Conservation (phyloP, 2,329 filamentous ascomycete genomes). For the Aspergillus alliaceus region DNA sequence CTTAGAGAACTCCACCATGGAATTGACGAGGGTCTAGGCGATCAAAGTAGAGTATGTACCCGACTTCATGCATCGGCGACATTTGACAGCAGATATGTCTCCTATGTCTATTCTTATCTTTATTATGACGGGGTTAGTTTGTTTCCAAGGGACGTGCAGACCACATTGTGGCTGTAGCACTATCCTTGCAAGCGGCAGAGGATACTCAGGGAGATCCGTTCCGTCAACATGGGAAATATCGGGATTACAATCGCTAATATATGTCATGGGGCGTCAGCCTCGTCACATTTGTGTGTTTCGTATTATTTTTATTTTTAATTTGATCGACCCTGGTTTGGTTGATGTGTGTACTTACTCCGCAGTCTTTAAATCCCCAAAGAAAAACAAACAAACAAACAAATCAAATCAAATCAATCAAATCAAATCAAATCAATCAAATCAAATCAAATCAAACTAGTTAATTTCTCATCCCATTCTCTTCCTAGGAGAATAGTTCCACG, state of each 20-base stretch:
- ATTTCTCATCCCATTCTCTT: too few relatives aligned
- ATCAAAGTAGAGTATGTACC: not conserved
- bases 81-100: not conserved
- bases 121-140: not conserved
- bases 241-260: too few relatives aligned
- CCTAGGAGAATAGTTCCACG: too few relatives aligned
- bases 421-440: too few relatives aligned
- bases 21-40: not conserved
- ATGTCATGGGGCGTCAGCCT: too few relatives aligned
- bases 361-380: not conserved
- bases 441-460: too few relatives aligned
- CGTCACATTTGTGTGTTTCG: too few relatives aligned
- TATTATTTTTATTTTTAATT: too few relatives aligned
- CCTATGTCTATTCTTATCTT: not conserved
- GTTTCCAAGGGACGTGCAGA: not conserved
- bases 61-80: not conserved
- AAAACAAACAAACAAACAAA: not conserved
- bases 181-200: not conserved
- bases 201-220: not conserved
- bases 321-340: too few relatives aligned
- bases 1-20: not conserved
- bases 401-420: not conserved
- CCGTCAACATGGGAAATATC: not conserved
- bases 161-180: not conserved
- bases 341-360: too few relatives aligned